Evolutionary conservation across 2,329 filamentous ascomycete species (phyloP), one percentile per base, ranked within the genome.

Genomic region (Pseudopithomyces maydicus): DNA sequence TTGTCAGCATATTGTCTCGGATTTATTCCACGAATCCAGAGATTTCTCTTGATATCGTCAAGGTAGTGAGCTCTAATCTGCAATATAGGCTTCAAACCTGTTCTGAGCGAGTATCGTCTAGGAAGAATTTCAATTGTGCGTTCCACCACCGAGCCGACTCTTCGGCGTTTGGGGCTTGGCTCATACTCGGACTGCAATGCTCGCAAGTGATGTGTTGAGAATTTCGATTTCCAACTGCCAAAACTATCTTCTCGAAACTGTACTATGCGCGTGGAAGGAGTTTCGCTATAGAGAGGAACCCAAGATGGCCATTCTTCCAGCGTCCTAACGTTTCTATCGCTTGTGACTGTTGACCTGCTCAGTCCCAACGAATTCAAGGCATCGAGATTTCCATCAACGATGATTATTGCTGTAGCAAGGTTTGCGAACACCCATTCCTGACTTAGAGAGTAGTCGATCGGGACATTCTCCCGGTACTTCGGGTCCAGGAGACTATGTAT

Each of bases 401-500:
- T 17, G 17, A 54, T 48, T 6, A 41, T 48, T 3, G 50, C 42
- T 2, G 6, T 36, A 12, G 29, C 19, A 5, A 19, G 19, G 11
- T 15, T 20, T 1, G 5, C 3, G 12, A 43, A 50, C 14, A 55
- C 42, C 11, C 6, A 12, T 3, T 42, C n/a, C 22, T 41, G 17
- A 8, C 39, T 22, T 7, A 54, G n/a, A 2, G 57, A 54, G 20
- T 62, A 62, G 33, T 60, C 50, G 1, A 60, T 32, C 0, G 45
- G 42, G 43, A 58, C 58, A 2, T 52, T 33, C 4, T 52, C 43
- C 2, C 46, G 46, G 14, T 43, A 32, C 1, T 23, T 19, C 17
- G 51, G 44, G 3, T 59, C 51, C 26, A 63, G 26, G 0, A 65
- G 20, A 17, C 60, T 57, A 1, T 63, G 36, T 3, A 62, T 22